Base-by-base conservation (phyloP, 805 yeast species). In the Starmera amethionina region DNA sequence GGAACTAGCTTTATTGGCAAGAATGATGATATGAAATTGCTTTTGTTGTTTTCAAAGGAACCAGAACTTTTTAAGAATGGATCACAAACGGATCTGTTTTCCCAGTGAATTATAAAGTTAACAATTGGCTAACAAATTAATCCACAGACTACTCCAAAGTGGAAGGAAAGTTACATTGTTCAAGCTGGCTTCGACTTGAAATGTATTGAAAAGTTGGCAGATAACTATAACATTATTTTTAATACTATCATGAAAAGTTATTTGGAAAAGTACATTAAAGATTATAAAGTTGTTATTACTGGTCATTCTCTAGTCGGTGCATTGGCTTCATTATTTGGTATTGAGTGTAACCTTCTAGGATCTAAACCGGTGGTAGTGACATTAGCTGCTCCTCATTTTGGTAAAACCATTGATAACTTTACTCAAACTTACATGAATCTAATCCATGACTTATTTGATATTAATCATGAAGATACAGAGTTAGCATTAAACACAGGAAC, bases 271-370 rank as follows among this genome's bases (percentile, higher is more conserved):
- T 13, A 30, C 32, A n/a, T n/a, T n/a, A 13, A 13, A 5, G 14
- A 30, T 30, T 80, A 75, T 54, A 56, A 63, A 18, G 43, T 82
- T 13, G 67, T 75, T 3, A 64, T 80, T 2, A 63, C 77, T 1
- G 94, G 95, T 0, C 94, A 84, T 60, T 84, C 94, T 0, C 60
- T 84, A 37, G 89, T 88, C 1, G 94, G 78, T 2, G 88, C 90
- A 0, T 53, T 82, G 34, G 82, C 89, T 1, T 57, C 69, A 2
- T 61, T 84, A 33, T 66, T 75, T 13, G 90, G 82, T 0, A 68
- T 78, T 35, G 93, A 83, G 50, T 64, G 80, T 37, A 64, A 71
- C 44, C 49, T 76, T 13, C 48, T 73, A 56, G 87, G 85, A 0
- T 63, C 59, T 42, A 53, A 70, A 15, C 81, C 83, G 0, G 52